phyloP scores from a whole-genome alignment of 371 early-diverging fungal species.

The Blyttiomyces sp. region DNA sequence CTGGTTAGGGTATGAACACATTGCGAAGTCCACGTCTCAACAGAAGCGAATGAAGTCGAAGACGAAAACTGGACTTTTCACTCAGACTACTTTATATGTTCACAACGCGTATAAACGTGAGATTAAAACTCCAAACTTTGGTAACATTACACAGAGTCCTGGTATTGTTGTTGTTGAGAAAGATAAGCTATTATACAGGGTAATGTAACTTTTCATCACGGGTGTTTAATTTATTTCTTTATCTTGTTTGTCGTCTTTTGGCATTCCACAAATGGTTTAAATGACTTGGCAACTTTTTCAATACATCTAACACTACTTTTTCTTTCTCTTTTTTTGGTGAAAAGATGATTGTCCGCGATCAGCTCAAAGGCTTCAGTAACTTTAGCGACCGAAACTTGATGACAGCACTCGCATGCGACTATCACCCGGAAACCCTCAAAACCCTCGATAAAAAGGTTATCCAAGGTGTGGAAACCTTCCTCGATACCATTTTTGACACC shows the following conservation, averaged over 20 bases:
- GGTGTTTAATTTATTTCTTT: background rate
- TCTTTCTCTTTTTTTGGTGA: background rate
- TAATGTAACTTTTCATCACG: background rate
- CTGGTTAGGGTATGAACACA: background rate
- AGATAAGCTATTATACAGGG: constrained; percentile 4
- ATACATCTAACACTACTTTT: background rate
- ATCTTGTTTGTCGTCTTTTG: background rate
- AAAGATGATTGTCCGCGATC: background rate
- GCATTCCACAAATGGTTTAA: background rate
- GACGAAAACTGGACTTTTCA: background rate
- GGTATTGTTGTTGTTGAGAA: constrained; percentile 4
- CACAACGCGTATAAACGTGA: background rate
- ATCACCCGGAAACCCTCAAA: background rate
- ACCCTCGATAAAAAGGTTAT: background rate
- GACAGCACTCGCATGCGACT: background rate
- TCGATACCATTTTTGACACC: background rate
- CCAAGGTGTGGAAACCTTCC: background rate
- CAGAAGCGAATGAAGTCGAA: background rate
- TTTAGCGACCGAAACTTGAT: background rate
- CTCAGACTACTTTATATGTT: background rate
- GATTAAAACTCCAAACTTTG: background rate
- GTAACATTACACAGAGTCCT: constrained; percentile 2
- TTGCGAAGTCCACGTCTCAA: background rate
- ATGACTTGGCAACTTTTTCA: background rate
- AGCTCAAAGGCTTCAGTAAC: background rate